These are phyloP conservation scores for Artemisia argyi DNA, from an alignment of 129 eudicot species.

Conservation along the genomic window DNA sequence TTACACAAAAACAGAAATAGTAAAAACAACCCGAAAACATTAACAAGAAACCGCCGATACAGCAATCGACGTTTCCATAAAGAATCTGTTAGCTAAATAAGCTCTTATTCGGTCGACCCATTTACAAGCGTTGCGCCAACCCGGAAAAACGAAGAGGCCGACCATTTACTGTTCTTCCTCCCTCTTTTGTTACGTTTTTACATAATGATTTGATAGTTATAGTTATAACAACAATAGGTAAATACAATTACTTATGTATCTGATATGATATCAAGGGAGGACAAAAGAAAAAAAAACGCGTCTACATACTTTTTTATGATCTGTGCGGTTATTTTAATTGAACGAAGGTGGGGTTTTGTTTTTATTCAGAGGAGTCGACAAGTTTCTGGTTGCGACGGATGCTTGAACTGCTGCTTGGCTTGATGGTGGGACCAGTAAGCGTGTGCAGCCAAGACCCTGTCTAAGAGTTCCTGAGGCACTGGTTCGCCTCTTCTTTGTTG, in stretches of 20 bases:
- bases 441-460: conserved; percentile 87
- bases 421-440: conserved; percentile 95
- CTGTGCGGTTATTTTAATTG: neutral
- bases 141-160: conserved; percentile 10
- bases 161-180: conserved; percentile 27
- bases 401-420: conserved; percentile 82
- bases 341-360: neutral
- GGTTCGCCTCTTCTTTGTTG: conserved; percentile 99
- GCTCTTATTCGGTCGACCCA: conserved; percentile 45
- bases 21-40: conserved; percentile 1
- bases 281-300: conserved; percentile 11
- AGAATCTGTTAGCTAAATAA: conserved; percentile 23
- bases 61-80: conserved; percentile 4
- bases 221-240: conserved; percentile 30
- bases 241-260: conserved; percentile 15
- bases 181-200: conserved; percentile 31
- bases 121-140: conserved; percentile 36
- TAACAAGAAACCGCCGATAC: conserved; percentile 21
- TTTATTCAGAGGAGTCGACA: conserved; percentile 58
- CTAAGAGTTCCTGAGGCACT: conserved; percentile 96
- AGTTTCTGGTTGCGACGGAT: conserved; percentile 50
- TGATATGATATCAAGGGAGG: conserved; percentile 23
- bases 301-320: conserved; percentile 21
- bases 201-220: conserved; percentile 13
- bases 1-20: conserved; percentile 8